phyloP scores from a whole-genome alignment of 2,329 filamentous ascomycete species.

The Xylaria sp. region DNA sequence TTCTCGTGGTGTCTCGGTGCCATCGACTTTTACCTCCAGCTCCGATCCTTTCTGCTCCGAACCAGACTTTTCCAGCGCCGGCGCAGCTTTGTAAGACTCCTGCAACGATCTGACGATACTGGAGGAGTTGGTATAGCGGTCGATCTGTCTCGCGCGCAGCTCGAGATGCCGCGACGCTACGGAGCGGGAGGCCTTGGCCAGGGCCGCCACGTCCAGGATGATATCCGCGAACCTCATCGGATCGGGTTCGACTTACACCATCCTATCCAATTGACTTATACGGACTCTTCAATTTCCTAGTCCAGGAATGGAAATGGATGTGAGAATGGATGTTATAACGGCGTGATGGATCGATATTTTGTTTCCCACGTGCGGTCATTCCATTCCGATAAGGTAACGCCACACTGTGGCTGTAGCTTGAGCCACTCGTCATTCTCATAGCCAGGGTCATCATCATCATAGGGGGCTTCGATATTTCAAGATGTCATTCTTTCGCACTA shows the following conservation, averaged over 20 bases:
- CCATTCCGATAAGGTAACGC: conserved; percentile 18
- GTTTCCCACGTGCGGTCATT: no score
- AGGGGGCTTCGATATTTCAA: not conserved
- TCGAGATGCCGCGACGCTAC: conserved; percentile 60
- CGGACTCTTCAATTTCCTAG: not conserved
- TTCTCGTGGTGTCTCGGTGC: not conserved
- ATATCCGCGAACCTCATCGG: conserved; percentile 59
- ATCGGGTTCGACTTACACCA: conserved; percentile 9
- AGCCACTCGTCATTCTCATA: not conserved
- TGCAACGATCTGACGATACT: conserved; percentile 38
- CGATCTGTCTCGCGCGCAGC: conserved; percentile 50
- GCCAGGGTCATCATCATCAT: not conserved
- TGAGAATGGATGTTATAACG: not conserved
- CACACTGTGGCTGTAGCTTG: conserved; percentile 26
- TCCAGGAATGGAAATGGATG: not conserved
- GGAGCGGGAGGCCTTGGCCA: conserved; percentile 63
- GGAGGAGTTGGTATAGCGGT: conserved; percentile 45
- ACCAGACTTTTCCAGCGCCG: not conserved
- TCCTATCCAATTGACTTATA: conserved; percentile 11
- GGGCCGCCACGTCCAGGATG: conserved; percentile 62
- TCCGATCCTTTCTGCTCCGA: conserved; percentile 1
- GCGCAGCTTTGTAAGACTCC: conserved; percentile 13
- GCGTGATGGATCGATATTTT: no score
- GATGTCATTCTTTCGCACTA: not conserved
- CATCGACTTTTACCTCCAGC: not conserved